phyloP scores from a whole-genome alignment of 441 rosid genomes.

The Gossypium davidsonii region DNA sequence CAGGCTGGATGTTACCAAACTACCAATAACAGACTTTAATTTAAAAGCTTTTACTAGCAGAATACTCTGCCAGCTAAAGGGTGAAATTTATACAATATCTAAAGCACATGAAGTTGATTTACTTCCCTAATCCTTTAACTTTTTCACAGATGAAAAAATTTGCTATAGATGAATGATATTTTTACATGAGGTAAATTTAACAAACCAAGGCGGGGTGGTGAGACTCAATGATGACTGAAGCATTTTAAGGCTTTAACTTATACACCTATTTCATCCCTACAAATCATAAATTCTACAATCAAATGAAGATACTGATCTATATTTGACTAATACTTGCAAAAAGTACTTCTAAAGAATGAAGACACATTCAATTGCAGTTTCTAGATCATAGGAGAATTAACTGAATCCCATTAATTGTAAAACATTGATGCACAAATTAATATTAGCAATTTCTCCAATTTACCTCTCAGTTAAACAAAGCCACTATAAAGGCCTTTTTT shows the following conservation, averaged over 20 bases:
- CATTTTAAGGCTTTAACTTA: background rate
- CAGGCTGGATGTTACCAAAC: conserved; percentile 3
- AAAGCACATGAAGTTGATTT: background rate
- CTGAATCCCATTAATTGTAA: background rate
- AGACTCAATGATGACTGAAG: background rate
- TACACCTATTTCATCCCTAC: background rate
- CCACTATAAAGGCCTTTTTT: background rate
- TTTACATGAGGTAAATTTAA: background rate
- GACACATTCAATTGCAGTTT: background rate
- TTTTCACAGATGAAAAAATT: background rate
- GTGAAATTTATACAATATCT: background rate
- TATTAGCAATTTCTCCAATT: background rate
- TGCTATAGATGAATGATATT: background rate
- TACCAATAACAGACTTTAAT: background rate
- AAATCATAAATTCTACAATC: background rate
- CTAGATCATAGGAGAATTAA: background rate
- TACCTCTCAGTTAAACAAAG: background rate
- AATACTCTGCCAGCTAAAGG: background rate
- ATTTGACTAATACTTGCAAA: background rate
- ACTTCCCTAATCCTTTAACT: background rate
- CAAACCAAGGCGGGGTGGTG: background rate
- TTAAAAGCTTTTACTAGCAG: conserved; percentile 1
- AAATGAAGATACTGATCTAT: background rate
- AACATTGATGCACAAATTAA: background rate
- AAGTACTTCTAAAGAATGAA: background rate